Base-by-base conservation (phyloP, 2,329 filamentous ascomycete genomes). In the Scedosporium dehoogii region DNA sequence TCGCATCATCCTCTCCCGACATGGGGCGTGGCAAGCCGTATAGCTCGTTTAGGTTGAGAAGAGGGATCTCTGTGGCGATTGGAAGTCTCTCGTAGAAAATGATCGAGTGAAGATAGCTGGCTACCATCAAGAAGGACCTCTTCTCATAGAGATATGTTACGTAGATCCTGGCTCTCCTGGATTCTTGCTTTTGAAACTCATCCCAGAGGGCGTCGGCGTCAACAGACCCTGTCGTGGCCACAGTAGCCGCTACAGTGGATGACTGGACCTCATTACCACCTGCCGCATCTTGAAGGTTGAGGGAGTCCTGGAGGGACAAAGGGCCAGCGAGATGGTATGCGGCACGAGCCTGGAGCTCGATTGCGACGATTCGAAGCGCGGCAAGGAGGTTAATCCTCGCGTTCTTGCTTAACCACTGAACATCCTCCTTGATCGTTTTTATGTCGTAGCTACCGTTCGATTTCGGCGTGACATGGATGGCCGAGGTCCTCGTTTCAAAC, bases 321-420 rank as follows among this genome's bases (percentile, higher is more conserved):
- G 86, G 85, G 14, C 83, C 83, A 51, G 86, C 79, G 1, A 97
- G 81, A 68, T 92, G 87, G 56, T 81, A 80, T n/a, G 85, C 80
- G n/a, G 91, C 79, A 42, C 91, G 85, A 66, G 83, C 84, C 75
- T 97, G 93, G 80, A 89, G 90, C 79, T 97, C 94, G 56, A 94
- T 76, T 6, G 96, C 78, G 2, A 87, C 87, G 53, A 96, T 80
- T 64, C 94, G 85, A 69, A 99, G 79, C 27, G 93, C 92, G 12
- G 88, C 85, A 53, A 94, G 79, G 72, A 97, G 87, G 73, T 94
- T 91, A 66, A 97, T 85, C 55, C 84, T 81, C 59, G 87, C 85
- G 70, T 88, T 85, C 69, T 88, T 85, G 74, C 91, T 92, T 65
- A 99, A 78, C 92, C 92, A 97, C 67, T 89, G 73, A 41, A 91